Evolutionary conservation across 1,139 yeast species (phyloP).

Genomic region (Pichia norvegensis): DNA sequence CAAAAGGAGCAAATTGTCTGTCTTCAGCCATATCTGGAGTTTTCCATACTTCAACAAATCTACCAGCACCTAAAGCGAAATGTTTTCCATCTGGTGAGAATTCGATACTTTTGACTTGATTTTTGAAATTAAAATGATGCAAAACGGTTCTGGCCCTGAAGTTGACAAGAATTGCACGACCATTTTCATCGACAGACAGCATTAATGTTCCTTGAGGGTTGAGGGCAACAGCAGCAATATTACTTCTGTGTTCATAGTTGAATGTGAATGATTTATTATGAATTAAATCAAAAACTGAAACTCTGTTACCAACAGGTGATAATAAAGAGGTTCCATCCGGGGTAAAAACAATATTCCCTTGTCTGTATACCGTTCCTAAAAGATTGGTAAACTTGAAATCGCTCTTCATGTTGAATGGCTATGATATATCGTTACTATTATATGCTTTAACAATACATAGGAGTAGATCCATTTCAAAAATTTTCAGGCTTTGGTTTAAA

Average conservation of each 20-base stretch:
- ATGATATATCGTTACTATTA: no score
- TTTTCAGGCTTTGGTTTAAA: no score
- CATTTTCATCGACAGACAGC: constrained; percentile 84
- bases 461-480: no score
- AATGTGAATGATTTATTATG: constrained; percentile 85
- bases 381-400: constrained; percentile 71
- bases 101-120: constrained; percentile 60
- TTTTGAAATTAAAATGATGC: constrained; percentile 91
- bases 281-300: constrained; percentile 77
- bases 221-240: constrained; percentile 69
- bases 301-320: constrained; percentile 93
- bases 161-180: constrained; percentile 87
- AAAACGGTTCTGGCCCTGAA: constrained; percentile 78
- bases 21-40: constrained; percentile 71
- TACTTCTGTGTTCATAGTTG: constrained; percentile 86
- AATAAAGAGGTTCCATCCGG: constrained; percentile 77
- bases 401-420: constrained; percentile 37
- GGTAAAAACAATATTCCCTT: constrained; percentile 83
- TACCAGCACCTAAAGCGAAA: constrained; percentile 79
- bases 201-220: constrained; percentile 76
- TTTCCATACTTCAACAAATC: constrained; percentile 88
- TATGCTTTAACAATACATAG: no score
- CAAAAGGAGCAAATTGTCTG: constrained; percentile 91
- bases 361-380: constrained; percentile 88
- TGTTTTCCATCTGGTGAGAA: constrained; percentile 86